phyloP scores from a whole-genome alignment of 2,329 filamentous ascomycete genomes.

The Helotiales sp. region DNA sequence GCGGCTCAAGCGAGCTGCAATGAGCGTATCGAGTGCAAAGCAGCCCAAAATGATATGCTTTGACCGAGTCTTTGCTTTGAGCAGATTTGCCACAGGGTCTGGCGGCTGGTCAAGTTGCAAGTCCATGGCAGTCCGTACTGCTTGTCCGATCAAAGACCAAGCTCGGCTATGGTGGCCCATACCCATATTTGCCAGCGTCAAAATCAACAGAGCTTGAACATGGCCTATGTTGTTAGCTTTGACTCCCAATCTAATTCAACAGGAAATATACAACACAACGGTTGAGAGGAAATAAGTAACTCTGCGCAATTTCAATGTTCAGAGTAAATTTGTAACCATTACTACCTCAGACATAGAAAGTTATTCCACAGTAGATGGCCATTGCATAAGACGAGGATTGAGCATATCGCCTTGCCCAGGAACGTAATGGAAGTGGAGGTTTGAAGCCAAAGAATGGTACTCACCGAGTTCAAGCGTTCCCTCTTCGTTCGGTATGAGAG shows the following conservation, averaged over 20 bases:
- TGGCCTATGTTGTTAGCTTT: slow-evolving; percentile 37
- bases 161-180: slow-evolving; percentile 56
- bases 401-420: too few species aligned
- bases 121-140: slow-evolving; percentile 53
- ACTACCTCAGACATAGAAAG: too few species aligned
- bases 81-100: slow-evolving; percentile 12
- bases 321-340: too few species aligned
- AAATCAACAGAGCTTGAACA: slow-evolving; percentile 56
- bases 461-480: slow-evolving; percentile 45
- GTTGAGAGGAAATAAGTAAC: too few species aligned
- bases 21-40: slow-evolving; percentile 60
- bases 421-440: too few species aligned
- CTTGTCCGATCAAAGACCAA: slow-evolving; percentile 64
- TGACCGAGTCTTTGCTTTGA: slow-evolving; percentile 29
- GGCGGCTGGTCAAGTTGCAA: slow-evolving; percentile 41
- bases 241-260: too few species aligned
- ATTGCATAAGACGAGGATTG: too few species aligned
- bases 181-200: slow-evolving; percentile 64
- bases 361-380: too few species aligned
- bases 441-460: not conserved
- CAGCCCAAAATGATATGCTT: slow-evolving; percentile 56
- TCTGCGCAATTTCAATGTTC: too few species aligned
- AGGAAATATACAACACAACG: too few species aligned
- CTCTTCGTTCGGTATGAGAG: slow-evolving; percentile 50
- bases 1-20: slow-evolving; percentile 52